Percentiles rank a stretch among this genome's conserved stretches.
Evolutionary conservation across 1,284 basidiomycete species (phyloP).

Genomic region (Ceratobasidium sp.): DNA sequence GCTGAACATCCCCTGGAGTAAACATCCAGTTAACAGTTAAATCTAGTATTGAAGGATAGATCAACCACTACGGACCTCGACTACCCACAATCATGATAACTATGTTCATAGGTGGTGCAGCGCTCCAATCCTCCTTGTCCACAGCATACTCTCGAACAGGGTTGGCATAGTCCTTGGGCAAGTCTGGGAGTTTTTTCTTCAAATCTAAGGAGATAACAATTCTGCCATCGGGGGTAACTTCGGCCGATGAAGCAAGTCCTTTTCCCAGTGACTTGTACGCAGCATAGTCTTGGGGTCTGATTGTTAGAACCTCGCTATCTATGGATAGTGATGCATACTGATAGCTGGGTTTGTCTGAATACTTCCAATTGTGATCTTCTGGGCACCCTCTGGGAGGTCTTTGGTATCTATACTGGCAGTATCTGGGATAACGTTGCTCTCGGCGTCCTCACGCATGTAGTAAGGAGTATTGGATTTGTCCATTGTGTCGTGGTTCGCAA

Average conservation of each 20-base stretch:
- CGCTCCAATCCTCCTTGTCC: slow-evolving; percentile 51
- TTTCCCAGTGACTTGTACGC: slow-evolving; percentile 43
- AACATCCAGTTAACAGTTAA: not conserved
- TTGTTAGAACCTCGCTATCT: not conserved
- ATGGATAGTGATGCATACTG: slow-evolving; percentile 40
- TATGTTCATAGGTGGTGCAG: slow-evolving; percentile 60
- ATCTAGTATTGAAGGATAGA: not conserved
- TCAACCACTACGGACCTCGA: slow-evolving; percentile 53
- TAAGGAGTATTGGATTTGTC: slow-evolving; percentile 42
- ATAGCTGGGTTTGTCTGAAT: slow-evolving; percentile 47
- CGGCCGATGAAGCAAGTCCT: slow-evolving; percentile 52
- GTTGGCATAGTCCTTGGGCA: slow-evolving; percentile 56
- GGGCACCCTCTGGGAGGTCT: slow-evolving; percentile 40
- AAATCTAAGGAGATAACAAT: slow-evolving; percentile 56
- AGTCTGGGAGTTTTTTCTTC: slow-evolving; percentile 57
- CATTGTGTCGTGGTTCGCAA: slow-evolving; percentile 18
- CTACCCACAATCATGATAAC: slow-evolving; percentile 71
- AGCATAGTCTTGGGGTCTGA: slow-evolving; percentile 42
- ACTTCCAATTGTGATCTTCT: slow-evolving; percentile 46
- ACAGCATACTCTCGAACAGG: slow-evolving; percentile 60
- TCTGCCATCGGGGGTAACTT: slow-evolving; percentile 52
- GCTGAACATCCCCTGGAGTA: slow-evolving; percentile 71
- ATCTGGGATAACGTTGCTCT: slow-evolving; percentile 43
- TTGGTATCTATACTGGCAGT: slow-evolving; percentile 39
- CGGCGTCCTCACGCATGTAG: slow-evolving; percentile 47